Evolutionary conservation across 2,329 filamentous ascomycete species (phyloP).

Genomic region (Bipolaris oryzae): DNA sequence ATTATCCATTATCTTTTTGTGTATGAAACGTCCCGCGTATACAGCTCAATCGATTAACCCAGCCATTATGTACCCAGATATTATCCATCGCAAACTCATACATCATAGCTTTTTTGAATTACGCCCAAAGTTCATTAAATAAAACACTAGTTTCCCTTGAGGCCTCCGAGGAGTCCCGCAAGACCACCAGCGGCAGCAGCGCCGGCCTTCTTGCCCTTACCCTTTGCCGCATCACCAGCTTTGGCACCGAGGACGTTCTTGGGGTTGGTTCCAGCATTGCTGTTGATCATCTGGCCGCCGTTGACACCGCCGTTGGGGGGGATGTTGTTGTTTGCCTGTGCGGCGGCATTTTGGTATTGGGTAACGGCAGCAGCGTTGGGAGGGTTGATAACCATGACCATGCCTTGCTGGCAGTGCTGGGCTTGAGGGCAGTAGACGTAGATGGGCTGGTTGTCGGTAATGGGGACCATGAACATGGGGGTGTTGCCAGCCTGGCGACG

Average conservation of each 20-base stretch:
- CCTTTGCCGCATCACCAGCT: constrained; percentile 14
- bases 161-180: background rate
- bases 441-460: constrained; percentile 63
- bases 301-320: constrained; percentile 28
- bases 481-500: constrained; percentile 29
- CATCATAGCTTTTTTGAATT: no score
- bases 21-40: no score
- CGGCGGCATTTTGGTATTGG: constrained; percentile 31
- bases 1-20: no score
- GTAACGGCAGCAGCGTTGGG: constrained; percentile 32
- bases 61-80: no score
- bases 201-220: background rate
- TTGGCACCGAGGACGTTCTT: constrained; percentile 19
- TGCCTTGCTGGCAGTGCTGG: constrained; percentile 72
- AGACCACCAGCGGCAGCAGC: background rate
- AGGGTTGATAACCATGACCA: constrained; percentile 74
- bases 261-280: constrained; percentile 31
- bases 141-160: background rate
- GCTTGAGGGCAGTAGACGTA: constrained; percentile 78
- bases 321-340: constrained; percentile 35
- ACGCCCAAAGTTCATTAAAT: no score
- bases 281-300: constrained; percentile 28
- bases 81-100: no score
- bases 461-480: constrained; percentile 37
- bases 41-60: no score